These are phyloP conservation scores for Rhizopogon salebrosus DNA, from an alignment of 768 basidiomycete species.

Conservation along the genomic window DNA sequence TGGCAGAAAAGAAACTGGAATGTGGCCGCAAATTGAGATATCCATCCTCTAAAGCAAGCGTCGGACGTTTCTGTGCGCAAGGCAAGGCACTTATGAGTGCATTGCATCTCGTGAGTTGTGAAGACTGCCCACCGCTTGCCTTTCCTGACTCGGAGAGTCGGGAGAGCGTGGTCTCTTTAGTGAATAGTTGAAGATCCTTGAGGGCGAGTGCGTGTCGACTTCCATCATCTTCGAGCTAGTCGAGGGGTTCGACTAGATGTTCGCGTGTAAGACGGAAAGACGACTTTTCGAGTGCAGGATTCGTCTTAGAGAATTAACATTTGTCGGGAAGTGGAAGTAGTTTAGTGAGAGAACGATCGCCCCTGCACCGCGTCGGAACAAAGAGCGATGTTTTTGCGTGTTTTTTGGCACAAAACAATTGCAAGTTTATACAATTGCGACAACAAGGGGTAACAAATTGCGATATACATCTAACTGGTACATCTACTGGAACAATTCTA, in stretches of 20 bases:
- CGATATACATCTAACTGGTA: neutral
- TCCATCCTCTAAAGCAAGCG: constrained; percentile 33
- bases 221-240: constrained; percentile 36
- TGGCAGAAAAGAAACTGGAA: constrained; percentile 11
- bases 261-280: neutral
- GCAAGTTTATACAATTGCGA: too few relatives aligned
- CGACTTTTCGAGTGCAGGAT: neutral
- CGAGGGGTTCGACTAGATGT: neutral
- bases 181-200: constrained; percentile 27
- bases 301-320: neutral
- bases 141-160: constrained; percentile 40
- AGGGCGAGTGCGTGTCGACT: constrained; percentile 45
- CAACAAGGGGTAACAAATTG: neutral
- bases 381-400: neutral
- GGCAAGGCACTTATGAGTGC: neutral
- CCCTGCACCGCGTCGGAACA: too few relatives aligned
- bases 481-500: neutral
- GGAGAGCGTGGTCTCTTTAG: constrained; percentile 62
- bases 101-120: neutral
- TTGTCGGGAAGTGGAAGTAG: neutral
- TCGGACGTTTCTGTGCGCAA: constrained; percentile 51
- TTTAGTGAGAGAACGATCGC: too few relatives aligned
- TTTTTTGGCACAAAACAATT: constrained; percentile 4
- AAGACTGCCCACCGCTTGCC: constrained; percentile 45
- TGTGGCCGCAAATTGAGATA: constrained; percentile 27